Base-by-base conservation (phyloP, 192 early-diverging fungal species). In the Coemansia sp. region DNA sequence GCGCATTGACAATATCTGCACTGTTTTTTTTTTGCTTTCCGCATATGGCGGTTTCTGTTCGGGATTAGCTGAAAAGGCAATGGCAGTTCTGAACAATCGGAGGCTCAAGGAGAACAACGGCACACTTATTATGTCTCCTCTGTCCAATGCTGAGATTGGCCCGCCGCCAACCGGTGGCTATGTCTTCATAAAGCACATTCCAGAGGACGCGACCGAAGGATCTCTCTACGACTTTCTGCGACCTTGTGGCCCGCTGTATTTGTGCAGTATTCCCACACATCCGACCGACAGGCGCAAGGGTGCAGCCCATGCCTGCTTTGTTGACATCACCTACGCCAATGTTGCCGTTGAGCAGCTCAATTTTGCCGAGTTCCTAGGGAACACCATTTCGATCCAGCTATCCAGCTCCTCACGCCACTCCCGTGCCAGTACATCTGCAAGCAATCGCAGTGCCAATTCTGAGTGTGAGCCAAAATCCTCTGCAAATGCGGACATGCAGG, bases 51-150 rank as follows among this genome's bases (percentile, higher is more conserved):
- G 9, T 44, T 44, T 44, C 38, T 44, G 38, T 44, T 50, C 58
- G 24, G 19, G 26, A 71, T 58, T 81, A 81, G 78, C 78, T 30
- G 78, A 81, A 65, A 74, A 71, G 66, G 78, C 78, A 16, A 72
- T 81, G 64, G 78, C 62, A 10, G 34, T 74, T 21, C 55, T 81
- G 22, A 81, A 81, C 69, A 75, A 66, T 26, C 30, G 48, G 30
- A 30, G 25, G 54, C 65, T 81, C 27, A 58, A 81, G 25, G 63
- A 54, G 28, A 58, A 50, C 54, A 65, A 54, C 7, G 68, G 69
- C 24, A 72, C 69, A 44, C 81, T 83, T 47, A 50, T 66, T 23
- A 49, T 83, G 67, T 75, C 81, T 7, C 81, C 81, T 31, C 52
- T 76, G 27, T 28, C 53, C 9, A 56, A 65, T 47, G 38, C 51